Percentiles rank a stretch among this genome's conserved stretches.
Conservation (phyloP, 208 protist genomes). For the Leishmania arabica region DNA sequence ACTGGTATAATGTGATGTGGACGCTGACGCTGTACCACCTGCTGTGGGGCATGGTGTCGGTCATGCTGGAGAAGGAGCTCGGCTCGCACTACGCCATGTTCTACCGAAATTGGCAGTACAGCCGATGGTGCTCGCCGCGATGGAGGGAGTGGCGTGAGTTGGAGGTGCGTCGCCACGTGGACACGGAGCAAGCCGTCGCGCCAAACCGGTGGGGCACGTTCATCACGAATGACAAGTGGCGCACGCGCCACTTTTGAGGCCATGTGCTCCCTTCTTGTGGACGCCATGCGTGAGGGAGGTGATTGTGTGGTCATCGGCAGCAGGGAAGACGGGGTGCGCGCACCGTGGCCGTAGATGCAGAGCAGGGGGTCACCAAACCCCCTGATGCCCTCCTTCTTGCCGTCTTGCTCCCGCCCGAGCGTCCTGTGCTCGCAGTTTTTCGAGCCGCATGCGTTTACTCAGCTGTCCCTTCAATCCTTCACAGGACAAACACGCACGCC, state of each 20-base stretch:
- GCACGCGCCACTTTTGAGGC: slow-evolving; percentile 50
- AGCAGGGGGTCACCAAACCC: background rate
- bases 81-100: slow-evolving; percentile 87
- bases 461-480: background rate
- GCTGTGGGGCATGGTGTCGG: slow-evolving; percentile 68
- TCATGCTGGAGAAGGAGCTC: slow-evolving; percentile 67
- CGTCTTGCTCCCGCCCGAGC: background rate
- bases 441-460: background rate
- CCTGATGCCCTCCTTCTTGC: background rate
- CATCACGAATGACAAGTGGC: slow-evolving; percentile 69
- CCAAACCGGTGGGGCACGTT: slow-evolving; percentile 71
- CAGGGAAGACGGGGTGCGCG: background rate
- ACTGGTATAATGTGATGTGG: slow-evolving; percentile 84
- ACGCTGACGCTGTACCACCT: slow-evolving; percentile 72
- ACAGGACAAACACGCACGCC: background rate
- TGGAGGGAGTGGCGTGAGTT: slow-evolving; percentile 88
- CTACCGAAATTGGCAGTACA: slow-evolving; percentile 64
- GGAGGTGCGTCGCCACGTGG: slow-evolving; percentile 57
- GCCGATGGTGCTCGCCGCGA: slow-evolving; percentile 79
- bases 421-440: background rate
- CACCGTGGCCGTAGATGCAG: background rate
- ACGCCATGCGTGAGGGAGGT: background rate
- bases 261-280: background rate
- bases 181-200: slow-evolving; percentile 62
- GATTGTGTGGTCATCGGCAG: background rate